Base-by-base conservation (phyloP, 345 rosid genomes). In the Arabidopsis thaliana region DNA sequence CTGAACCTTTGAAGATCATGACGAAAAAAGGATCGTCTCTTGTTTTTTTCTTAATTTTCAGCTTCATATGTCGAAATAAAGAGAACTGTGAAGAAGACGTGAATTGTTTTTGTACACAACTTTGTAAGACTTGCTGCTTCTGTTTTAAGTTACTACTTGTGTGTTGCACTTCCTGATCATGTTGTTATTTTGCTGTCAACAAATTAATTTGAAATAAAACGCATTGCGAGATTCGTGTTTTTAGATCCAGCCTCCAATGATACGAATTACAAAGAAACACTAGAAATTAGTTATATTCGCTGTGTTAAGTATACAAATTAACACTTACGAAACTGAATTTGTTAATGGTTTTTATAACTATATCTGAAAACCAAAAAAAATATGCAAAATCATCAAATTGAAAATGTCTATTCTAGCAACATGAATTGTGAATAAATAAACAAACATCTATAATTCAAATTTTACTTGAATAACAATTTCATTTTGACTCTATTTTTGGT, bases 61-160 rank as follows among this genome's bases (percentile, higher is more conserved):
- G 72, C 68, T 77, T 57, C 44, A 23, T 69, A 53, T 64, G 67
- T 71, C 45, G 11, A 65, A 77, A 71, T 77, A 77, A 77, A 49
- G 40, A 70, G 66, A 56, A 70, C n/a, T 30, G 55, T 48, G 45
- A 77, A 62, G 64, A 75, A 68, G 57, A 51, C 45, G 33, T 75
- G 37, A 36, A 28, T 28, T 38, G 52, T 71, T 45, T 45, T 20
- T 76, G 71, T 70, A 49, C 61, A 77, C 80, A 71, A n/a, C 72
- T 57, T 57, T 71, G 67, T 32, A 77, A 64, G 72, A 40, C 22
- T 63, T 69, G 71, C 58, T 64, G 0, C 59, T 64, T 70, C 9
- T 56, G 36, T 56, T 63, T 59, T 20, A 7, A 70, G 66, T 38
- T 55, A 44, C 67, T 52, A 14, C 63, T 55, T 64, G 7, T 64